Conservation (phyloP, 179 eudicot genomes). For the Carnegiea gigantea region DNA sequence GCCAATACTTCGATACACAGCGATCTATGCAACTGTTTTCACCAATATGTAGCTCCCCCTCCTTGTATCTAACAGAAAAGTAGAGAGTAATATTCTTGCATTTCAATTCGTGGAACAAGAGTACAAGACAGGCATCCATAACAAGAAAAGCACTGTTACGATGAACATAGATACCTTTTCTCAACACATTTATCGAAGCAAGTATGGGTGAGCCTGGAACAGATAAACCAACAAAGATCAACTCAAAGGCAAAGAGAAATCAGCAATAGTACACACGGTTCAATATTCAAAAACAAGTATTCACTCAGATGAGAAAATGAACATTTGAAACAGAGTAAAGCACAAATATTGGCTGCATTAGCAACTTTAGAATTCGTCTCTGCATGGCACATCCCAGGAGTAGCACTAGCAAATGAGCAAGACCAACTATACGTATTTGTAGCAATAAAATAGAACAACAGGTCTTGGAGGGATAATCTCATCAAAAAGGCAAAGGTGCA, state of each 20-base stretch:
- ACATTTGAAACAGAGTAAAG: not conserved
- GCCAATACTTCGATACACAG: conserved; percentile 86
- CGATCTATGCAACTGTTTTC: conserved; percentile 90
- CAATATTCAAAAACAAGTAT: not conserved
- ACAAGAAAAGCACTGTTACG: not conserved
- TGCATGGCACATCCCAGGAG: not conserved
- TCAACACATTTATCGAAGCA: conserved; percentile 86
- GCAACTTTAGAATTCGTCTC: too few species aligned
- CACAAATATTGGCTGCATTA: too few species aligned
- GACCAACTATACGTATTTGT: not conserved
- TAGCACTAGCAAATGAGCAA: not conserved
- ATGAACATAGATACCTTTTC: conserved; percentile 46
- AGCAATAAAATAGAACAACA: not conserved
- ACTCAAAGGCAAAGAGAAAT: conserved; percentile 13
- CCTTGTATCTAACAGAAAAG: conserved; percentile 62
- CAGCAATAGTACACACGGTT: not conserved
- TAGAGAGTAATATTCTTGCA: not conserved
- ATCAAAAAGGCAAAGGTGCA: too few species aligned
- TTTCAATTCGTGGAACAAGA: not conserved
- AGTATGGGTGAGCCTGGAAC: conserved; percentile 74
- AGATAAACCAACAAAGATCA: conserved; percentile 24
- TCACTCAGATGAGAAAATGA: not conserved
- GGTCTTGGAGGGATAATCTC: not conserved
- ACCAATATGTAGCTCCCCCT: conserved; percentile 72
- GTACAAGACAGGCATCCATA: not conserved